These are phyloP conservation scores for Fusarium coicis DNA, from an alignment of 2,329 filamentous ascomycete species.

Conservation along the genomic window DNA sequence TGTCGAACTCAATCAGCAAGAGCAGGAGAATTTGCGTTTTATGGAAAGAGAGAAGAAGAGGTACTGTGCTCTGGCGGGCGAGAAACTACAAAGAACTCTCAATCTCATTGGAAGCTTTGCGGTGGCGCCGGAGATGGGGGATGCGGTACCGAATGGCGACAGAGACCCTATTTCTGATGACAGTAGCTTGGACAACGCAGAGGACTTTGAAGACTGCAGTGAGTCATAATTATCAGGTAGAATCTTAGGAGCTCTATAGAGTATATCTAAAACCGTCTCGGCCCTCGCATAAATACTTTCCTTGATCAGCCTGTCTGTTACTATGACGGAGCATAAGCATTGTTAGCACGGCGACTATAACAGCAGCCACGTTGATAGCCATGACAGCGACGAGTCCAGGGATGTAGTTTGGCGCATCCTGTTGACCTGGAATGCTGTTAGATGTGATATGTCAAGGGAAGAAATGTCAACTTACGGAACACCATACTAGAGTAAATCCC, in stretches of 20 bases:
- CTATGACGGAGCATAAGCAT: slow-evolving; percentile 15
- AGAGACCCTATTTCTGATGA: neutral
- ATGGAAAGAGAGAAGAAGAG: too few relatives aligned
- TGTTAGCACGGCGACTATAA: slow-evolving; percentile 5
- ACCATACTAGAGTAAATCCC: slow-evolving; percentile 35
- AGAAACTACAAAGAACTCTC: too few relatives aligned
- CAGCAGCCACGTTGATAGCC: slow-evolving; percentile 18
- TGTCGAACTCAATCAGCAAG: too few relatives aligned
- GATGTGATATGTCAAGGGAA: too few relatives aligned
- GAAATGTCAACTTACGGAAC: slow-evolving; percentile 10
- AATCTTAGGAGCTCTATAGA: too few relatives aligned
- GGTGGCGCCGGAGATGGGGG: too few relatives aligned
- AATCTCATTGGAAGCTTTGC: too few relatives aligned
- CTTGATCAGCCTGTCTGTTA: slow-evolving; percentile 1
- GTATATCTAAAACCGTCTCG: slow-evolving; percentile 25
- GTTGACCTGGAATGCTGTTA: neutral
- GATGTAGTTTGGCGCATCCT: slow-evolving; percentile 27
- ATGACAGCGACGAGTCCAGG: slow-evolving; percentile 24
- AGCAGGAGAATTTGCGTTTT: too few relatives aligned
- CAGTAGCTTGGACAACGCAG: fast-evolving
- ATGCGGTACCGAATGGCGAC: too few relatives aligned
- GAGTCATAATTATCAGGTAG: too few relatives aligned
- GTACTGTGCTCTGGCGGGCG: too few relatives aligned
- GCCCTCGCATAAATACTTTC: neutral
- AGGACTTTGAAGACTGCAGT: neutral